Evolutionary conservation across 208 protist species (phyloP), one percentile per base, ranked within the genome.

Genomic region (Leishmania arabica): DNA sequence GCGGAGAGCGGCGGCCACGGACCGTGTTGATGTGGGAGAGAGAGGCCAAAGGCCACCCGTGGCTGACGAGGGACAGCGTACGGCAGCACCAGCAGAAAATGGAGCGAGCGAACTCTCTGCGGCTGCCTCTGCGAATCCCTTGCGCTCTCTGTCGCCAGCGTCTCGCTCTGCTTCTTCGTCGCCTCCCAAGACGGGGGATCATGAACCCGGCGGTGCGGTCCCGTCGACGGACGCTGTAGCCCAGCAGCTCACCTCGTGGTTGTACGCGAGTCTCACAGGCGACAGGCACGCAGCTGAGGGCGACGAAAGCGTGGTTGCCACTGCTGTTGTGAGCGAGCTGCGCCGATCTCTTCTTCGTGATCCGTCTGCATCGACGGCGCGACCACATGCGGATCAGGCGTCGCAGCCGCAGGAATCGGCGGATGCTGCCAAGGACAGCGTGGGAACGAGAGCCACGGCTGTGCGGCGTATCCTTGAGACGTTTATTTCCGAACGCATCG

Each of bases 201-300:
- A 73, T 11, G 65, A 6, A 6, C 51, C 8, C 13, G 47, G 37
- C 37, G 65, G 11, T 64, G 66, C 45, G 27, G 24, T 2, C 72
- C 19, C 51, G 31, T 47, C 34, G 31, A 54, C 79, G 0, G 81
- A 78, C n/a, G 64, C 58, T 3, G 49, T 90, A 37, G 78, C 80
- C 0, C 47, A 31, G 51, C 82, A 88, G 84, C 84, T 94, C 31
- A 87, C 88, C 60, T 76, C 75, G 19, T 93, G 86, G 90, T 74
- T 90, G 7, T 91, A 91, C 82, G 45, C 84, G 19, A 71, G 54
- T 49, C 42, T 79, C 74, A 56, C 70, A 75, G n/a, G 47, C 11
- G n/a, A 34, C 47, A 27, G 15, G 24, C n/a, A 40, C 73, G 24
- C 53, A 42, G n/a, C 21, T 19, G 54, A 64, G 53, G 24, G 15